These are phyloP conservation scores for Aspergillus texensis DNA, from an alignment of 2,329 filamentous ascomycete genomes.

Conservation along the genomic window DNA sequence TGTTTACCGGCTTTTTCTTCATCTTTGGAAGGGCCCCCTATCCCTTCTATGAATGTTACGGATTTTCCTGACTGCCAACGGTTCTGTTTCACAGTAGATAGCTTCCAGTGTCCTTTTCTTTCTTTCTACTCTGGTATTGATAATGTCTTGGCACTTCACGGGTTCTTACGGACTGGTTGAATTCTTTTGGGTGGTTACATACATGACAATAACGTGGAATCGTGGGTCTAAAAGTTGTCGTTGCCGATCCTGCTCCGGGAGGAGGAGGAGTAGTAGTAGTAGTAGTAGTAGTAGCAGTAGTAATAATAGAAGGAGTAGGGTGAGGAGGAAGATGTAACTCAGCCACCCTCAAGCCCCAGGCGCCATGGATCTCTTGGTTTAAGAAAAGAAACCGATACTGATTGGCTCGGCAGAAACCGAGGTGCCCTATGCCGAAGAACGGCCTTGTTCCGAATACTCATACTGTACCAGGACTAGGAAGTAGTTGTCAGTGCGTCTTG, in stretches of 20 bases:
- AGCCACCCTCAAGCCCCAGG: too few relatives aligned
- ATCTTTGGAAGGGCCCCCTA: neutral
- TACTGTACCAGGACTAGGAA: too few relatives aligned
- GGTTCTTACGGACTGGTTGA: neutral
- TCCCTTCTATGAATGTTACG: neutral
- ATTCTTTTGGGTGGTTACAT: neutral
- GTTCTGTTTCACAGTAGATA: neutral
- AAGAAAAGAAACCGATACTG: too few relatives aligned
- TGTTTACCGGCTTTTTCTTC: neutral
- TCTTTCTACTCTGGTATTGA: neutral
- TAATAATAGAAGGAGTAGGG: too few relatives aligned
- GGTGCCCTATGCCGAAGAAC: neutral
- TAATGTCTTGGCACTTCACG: neutral
- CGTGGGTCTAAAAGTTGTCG: neutral
- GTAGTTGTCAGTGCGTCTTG: too few relatives aligned
- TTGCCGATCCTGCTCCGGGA: too few relatives aligned
- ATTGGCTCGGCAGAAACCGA: neutral
- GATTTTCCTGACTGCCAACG: neutral
- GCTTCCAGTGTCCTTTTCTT: neutral
- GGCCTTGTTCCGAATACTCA: too few relatives aligned
- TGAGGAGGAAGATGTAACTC: too few relatives aligned
- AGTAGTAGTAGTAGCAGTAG: too few relatives aligned
- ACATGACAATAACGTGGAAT: neutral
- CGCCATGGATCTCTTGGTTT: too few relatives aligned
- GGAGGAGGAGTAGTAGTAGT: too few relatives aligned